Conservation (phyloP, 805 yeast species). For the Gaillardinia entomophila region DNA sequence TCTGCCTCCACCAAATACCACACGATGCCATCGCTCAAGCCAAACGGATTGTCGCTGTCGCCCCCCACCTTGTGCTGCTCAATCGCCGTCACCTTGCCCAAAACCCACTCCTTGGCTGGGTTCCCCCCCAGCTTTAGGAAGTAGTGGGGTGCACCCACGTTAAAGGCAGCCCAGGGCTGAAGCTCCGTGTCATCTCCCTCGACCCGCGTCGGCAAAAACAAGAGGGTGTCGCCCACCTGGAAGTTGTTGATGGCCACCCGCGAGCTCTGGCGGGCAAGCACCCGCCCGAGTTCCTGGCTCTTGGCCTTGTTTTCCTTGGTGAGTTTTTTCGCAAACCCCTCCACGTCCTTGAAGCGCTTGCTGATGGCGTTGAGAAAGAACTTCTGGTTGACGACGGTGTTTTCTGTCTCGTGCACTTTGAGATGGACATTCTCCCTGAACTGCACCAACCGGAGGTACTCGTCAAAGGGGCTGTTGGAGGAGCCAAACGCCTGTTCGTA, state of each 20-base stretch:
- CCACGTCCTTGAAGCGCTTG: slow-evolving; percentile 83
- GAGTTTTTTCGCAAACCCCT: slow-evolving; percentile 77
- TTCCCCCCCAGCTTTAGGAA: slow-evolving; percentile 49
- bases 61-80: slow-evolving; percentile 48
- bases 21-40: slow-evolving; percentile 50
- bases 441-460: slow-evolving; percentile 15
- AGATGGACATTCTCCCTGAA: slow-evolving; percentile 22
- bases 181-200: slow-evolving; percentile 15
- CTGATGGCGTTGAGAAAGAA: slow-evolving; percentile 44
- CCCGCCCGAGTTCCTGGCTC: slow-evolving; percentile 39
- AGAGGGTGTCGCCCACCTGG: slow-evolving; percentile 67
- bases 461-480: slow-evolving; percentile 8
- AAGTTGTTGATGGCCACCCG: slow-evolving; percentile 67
- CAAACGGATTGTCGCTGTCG: slow-evolving; percentile 58
- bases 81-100: slow-evolving; percentile 61
- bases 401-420: slow-evolving; percentile 12
- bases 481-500: slow-evolving; percentile 12
- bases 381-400: slow-evolving; percentile 10
- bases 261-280: slow-evolving; percentile 30
- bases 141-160: slow-evolving; percentile 81
- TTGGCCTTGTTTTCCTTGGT: slow-evolving; percentile 63
- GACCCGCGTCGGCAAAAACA: slow-evolving; percentile 75
- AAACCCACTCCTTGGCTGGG: slow-evolving; percentile 70
- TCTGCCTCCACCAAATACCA: slow-evolving; percentile 64
- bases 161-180: slow-evolving; percentile 92